Conservation (phyloP, 768 basidiomycete genomes). For the Amanita rubescens region DNA sequence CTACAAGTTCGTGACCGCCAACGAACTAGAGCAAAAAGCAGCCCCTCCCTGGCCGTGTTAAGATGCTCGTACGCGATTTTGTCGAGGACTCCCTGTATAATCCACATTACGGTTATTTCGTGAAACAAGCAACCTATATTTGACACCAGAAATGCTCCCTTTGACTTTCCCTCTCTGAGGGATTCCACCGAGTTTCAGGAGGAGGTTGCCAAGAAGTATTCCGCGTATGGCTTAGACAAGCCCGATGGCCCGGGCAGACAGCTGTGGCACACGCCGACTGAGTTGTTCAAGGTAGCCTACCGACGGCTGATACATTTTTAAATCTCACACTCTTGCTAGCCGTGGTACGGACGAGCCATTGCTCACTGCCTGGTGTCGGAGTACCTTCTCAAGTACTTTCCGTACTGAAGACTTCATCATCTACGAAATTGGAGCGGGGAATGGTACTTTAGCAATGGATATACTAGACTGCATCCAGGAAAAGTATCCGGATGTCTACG, state of each 20-base stretch:
- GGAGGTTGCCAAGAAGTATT: slow-evolving; percentile 71
- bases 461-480: slow-evolving; percentile 75
- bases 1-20: slow-evolving; percentile 58
- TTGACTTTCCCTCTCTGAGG: slow-evolving; percentile 63
- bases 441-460: slow-evolving; percentile 89
- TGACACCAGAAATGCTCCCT: slow-evolving; percentile 46
- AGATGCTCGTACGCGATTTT: slow-evolving; percentile 93
- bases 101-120: slow-evolving; percentile 95
- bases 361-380: slow-evolving; percentile 85
- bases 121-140: slow-evolving; percentile 90
- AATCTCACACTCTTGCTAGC: slow-evolving; percentile 41
- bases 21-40: slow-evolving; percentile 47
- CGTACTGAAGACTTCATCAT: slow-evolving; percentile 93
- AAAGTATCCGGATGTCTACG: slow-evolving; percentile 86
- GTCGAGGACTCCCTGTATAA: slow-evolving; percentile 97
- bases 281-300: slow-evolving; percentile 82
- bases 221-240: slow-evolving; percentile 55
- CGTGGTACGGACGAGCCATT: slow-evolving; percentile 89
- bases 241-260: slow-evolving; percentile 73
- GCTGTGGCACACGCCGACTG: slow-evolving; percentile 98
- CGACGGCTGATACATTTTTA: background rate
- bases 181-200: slow-evolving; percentile 75
- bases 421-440: slow-evolving; percentile 97
- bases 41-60: slow-evolving; percentile 72
- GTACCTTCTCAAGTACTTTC: slow-evolving; percentile 92